Conservation (phyloP, 331 rosid genomes). For the Prunus yedoensis region DNA sequence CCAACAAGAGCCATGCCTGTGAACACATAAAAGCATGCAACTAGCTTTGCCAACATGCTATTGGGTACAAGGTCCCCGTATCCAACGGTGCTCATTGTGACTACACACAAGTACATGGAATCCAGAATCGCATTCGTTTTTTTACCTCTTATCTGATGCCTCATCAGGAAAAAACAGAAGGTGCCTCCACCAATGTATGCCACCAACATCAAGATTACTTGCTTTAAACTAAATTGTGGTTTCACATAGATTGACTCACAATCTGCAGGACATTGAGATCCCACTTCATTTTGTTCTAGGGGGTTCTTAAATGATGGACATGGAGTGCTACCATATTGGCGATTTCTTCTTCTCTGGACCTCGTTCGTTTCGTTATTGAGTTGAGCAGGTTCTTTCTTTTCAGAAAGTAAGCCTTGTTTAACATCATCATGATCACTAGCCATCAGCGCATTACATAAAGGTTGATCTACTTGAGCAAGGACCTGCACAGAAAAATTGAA, state of each 20-base stretch:
- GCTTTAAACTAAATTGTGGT: slow-evolving; percentile 41
- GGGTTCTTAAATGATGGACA: slow-evolving; percentile 26
- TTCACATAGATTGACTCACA: slow-evolving; percentile 9
- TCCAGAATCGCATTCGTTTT: slow-evolving; percentile 68
- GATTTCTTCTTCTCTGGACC: slow-evolving; percentile 37
- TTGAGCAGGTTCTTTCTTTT: slow-evolving; percentile 30
- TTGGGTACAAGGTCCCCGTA: slow-evolving; percentile 87
- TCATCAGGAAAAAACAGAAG: slow-evolving; percentile 59
- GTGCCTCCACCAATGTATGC: slow-evolving; percentile 68
- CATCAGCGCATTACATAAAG: slow-evolving; percentile 35
- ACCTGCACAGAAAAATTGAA: neutral
- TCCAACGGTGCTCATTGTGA: slow-evolving; percentile 89
- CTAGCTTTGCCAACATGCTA: slow-evolving; percentile 57
- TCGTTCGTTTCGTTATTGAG: slow-evolving; percentile 32
- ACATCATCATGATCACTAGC: slow-evolving; percentile 38
- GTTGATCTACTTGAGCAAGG: neutral
- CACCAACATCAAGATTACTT: slow-evolving; percentile 39
- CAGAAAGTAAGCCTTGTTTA: slow-evolving; percentile 49
- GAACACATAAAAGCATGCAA: slow-evolving; percentile 76
- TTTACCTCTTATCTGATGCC: slow-evolving; percentile 53
- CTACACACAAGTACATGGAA: slow-evolving; percentile 77
- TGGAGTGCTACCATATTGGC: slow-evolving; percentile 1
- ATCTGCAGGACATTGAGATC: slow-evolving; percentile 16
- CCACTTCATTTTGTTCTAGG: slow-evolving; percentile 26
- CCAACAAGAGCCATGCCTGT: slow-evolving; percentile 69